Conservation (phyloP, 306 rosid genomes). For the Boehmeria nivea region DNA sequence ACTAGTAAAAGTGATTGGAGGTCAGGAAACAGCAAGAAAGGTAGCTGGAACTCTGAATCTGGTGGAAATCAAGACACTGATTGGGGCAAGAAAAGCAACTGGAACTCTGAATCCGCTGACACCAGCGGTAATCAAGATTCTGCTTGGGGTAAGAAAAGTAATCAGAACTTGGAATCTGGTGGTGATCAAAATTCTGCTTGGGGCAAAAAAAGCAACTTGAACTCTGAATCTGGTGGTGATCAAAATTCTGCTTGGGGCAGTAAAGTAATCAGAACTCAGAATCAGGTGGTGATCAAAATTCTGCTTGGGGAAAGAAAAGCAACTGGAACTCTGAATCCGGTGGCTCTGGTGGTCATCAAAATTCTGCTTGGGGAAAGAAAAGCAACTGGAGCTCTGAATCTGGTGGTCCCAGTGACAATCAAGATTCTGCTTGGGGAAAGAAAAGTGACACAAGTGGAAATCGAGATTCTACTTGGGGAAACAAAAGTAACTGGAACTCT, state of each 20-base stretch:
- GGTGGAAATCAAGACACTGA: not conserved
- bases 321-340: conserved; percentile 30
- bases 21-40: no score
- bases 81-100: conserved; percentile 6
- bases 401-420: conserved; percentile 12
- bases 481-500: conserved; percentile 21
- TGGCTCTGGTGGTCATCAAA: conserved; percentile 20
- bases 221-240: conserved; percentile 16
- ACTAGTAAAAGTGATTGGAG: conserved; percentile 19
- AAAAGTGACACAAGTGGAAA: conserved; percentile 21
- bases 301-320: conserved; percentile 1
- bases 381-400: conserved; percentile 39
- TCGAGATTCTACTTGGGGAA: not conserved
- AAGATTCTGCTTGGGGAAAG: not conserved
- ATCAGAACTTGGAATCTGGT: conserved; percentile 28
- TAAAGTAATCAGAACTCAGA: no score
- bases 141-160: conserved; percentile 1
- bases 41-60: conserved; percentile 24
- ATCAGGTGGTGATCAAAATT: not conserved
- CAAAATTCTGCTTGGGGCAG: conserved; percentile 30
- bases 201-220: conserved; percentile 37
- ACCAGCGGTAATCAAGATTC: conserved; percentile 2
- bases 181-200: conserved; percentile 27
- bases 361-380: conserved; percentile 37
- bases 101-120: conserved; percentile 31